Evolutionary conservation across 176 grass and related monocot genomes (phyloP), one percentile per base, ranked within the genome.

Genomic region (Guadua angustifolia): DNA sequence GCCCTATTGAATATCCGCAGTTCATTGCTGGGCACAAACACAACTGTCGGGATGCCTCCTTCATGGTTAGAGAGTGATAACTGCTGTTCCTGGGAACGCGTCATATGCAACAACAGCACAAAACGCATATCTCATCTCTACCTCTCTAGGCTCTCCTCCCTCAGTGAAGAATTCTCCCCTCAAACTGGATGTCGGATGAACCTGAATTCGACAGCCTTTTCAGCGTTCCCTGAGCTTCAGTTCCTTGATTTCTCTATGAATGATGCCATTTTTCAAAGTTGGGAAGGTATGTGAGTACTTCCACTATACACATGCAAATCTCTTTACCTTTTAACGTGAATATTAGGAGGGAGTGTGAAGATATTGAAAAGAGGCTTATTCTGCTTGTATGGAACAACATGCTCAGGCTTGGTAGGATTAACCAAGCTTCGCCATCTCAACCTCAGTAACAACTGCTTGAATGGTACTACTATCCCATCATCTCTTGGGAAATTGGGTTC

Each of bases 151-250:
- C 55, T n/a, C 18, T 57, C 21, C 19, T 4, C 1, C 55, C 55
- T n/a, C 17, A 7, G 6, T 53, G 6, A 0, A 0, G 6, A 19
- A 1, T 6, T 19, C 51, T 0, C 51, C 6, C 0, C 51, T 7
- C 0, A 2, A 53, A 19, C 0, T 53, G 55, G 7, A 57, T 9
- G 55, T n/a, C 21, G 0, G 55, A 57, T 2, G 8, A 57, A 57
- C 21, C 2, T 57, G 55, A 60, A 72, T 38, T 15, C 17, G 9
- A 72, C 25, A 24, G 17, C 32, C 24, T 72, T 82, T 26, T 72
- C 80, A 14, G 16, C 10, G 5, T 82, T 82, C 9, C 42, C 39
- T 59, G 67, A 82, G 24, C 80, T 82, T 36, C 16, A 61, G 39
- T 35, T 72, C 24, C 67, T 82, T 2, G 67, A 82, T 47, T 5